Conservation (phyloP, 805 yeast species). For the Komagataella pastoris region DNA sequence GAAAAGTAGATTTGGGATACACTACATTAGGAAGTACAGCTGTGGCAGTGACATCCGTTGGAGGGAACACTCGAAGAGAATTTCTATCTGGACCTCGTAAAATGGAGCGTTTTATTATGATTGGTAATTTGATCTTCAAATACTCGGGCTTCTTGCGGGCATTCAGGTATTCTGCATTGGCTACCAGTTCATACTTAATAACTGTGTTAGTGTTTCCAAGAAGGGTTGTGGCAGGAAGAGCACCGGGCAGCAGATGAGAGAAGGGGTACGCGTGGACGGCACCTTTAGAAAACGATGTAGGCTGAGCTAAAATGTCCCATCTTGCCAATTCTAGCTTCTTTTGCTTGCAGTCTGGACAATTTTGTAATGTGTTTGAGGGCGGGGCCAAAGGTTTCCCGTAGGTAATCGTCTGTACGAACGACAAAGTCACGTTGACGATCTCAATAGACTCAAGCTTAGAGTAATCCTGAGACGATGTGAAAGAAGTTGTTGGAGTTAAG, state of each 20-base stretch:
- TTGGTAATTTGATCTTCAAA: conserved; percentile 41
- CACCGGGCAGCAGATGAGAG: conserved; percentile 79
- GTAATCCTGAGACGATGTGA: conserved; percentile 10
- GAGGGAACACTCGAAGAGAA: conserved; percentile 87
- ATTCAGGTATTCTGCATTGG: conserved; percentile 31
- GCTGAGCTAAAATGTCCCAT: conserved; percentile 71
- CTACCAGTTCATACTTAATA: conserved; percentile 68
- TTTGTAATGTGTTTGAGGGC: conserved; percentile 29
- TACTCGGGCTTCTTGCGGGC: conserved; percentile 18
- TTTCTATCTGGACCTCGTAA: conserved; percentile 74
- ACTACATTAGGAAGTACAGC: conserved; percentile 82
- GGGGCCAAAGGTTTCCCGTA: conserved; percentile 57
- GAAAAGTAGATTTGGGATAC: conserved; percentile 78
- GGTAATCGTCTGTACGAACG: conserved; percentile 58
- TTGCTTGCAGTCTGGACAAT: conserved; percentile 46
- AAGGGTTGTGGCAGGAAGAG: conserved; percentile 69
- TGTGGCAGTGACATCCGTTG: conserved; percentile 80
- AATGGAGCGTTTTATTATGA: conserved; percentile 66
- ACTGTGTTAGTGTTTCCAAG: conserved; percentile 38
- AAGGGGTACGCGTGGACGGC: conserved; percentile 78
- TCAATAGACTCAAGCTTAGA: conserved; percentile 28
- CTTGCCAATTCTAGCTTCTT: conserved; percentile 54
- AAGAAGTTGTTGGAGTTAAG: conserved; percentile 4
- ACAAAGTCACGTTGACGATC: conserved; percentile 45
- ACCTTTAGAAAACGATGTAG: conserved; percentile 48